Evolutionary conservation across 129 eudicot species (phyloP).

Genomic region (Tagetes erecta): DNA sequence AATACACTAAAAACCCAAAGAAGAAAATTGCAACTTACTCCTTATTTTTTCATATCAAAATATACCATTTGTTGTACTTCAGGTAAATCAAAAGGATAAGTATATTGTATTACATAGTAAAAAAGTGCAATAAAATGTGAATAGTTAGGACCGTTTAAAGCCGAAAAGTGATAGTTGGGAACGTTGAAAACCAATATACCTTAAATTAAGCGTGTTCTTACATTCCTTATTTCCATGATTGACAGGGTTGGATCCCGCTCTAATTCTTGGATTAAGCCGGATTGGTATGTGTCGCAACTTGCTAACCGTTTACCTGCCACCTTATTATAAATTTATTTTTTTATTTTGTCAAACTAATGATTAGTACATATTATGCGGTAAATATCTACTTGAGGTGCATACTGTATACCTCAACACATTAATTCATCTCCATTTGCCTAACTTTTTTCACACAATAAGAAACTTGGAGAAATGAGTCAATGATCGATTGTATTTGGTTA

Average conservation of each 20-base stretch:
- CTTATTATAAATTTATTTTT: too few species aligned
- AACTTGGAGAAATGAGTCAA: conserved; percentile 23
- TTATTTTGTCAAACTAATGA: too few species aligned
- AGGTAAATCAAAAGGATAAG: neutral
- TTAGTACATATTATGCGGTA: conserved; percentile 26
- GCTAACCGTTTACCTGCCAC: too few species aligned
- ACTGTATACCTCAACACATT: conserved; percentile 9
- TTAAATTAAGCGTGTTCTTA: neutral
- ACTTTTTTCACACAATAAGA: conserved; percentile 10
- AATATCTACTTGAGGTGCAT: conserved; percentile 27
- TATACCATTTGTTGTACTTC: neutral
- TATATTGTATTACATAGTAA: neutral
- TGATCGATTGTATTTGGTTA: conserved; percentile 16
- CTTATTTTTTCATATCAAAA: neutral
- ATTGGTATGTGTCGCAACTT: neutral
- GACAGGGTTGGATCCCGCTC: conserved; percentile 89
- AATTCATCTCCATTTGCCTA: conserved; percentile 4
- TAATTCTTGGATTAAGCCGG: conserved; percentile 26
- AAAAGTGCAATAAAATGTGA: neutral
- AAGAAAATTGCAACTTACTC: neutral
- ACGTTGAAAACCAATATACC: neutral
- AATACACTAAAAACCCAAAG: too few species aligned
- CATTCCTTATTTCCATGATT: conserved; percentile 1
- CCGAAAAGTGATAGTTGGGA: too few species aligned
- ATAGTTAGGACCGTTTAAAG: neutral